phyloP scores from a whole-genome alignment of 2,329 filamentous ascomycete species.

The Exophiala mesophila region DNA sequence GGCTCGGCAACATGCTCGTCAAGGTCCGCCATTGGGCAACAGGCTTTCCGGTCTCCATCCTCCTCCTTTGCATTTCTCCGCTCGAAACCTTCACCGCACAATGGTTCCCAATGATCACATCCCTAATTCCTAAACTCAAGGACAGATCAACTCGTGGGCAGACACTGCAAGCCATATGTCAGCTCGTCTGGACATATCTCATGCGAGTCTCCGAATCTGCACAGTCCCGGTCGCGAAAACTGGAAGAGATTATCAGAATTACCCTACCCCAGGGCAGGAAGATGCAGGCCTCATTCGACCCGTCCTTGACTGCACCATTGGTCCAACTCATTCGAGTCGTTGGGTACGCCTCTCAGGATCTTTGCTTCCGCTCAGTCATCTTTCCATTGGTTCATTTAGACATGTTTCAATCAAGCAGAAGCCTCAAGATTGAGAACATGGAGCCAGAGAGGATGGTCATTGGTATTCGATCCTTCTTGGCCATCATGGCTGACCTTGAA shows the following conservation, averaged over 20 bases:
- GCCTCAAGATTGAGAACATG: slow-evolving; percentile 82
- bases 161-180: slow-evolving; percentile 82
- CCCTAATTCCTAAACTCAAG: slow-evolving; percentile 75
- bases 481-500: slow-evolving; percentile 88
- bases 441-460: slow-evolving; percentile 98
- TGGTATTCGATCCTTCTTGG: slow-evolving; percentile 87
- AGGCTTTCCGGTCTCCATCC: slow-evolving; percentile 81
- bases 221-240: slow-evolving; percentile 65
- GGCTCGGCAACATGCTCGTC: slow-evolving; percentile 75
- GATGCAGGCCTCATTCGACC: slow-evolving; percentile 75
- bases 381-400: slow-evolving; percentile 93
- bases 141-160: slow-evolving; percentile 73
- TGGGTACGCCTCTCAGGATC: slow-evolving; percentile 86
- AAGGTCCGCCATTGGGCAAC: slow-evolving; percentile 91
- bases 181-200: slow-evolving; percentile 89
- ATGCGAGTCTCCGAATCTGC: slow-evolving; percentile 73
- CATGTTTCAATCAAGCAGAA: slow-evolving; percentile 69
- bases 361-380: slow-evolving; percentile 88
- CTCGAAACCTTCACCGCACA: slow-evolving; percentile 77
- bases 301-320: slow-evolving; percentile 77
- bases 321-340: slow-evolving; percentile 94
- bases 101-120: slow-evolving; percentile 77
- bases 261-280: slow-evolving; percentile 76
- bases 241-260: slow-evolving; percentile 84
- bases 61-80: slow-evolving; percentile 81